phyloP scores from a whole-genome alignment of 352 stramenopile genomes.

The Phytophthora pluvialis region DNA sequence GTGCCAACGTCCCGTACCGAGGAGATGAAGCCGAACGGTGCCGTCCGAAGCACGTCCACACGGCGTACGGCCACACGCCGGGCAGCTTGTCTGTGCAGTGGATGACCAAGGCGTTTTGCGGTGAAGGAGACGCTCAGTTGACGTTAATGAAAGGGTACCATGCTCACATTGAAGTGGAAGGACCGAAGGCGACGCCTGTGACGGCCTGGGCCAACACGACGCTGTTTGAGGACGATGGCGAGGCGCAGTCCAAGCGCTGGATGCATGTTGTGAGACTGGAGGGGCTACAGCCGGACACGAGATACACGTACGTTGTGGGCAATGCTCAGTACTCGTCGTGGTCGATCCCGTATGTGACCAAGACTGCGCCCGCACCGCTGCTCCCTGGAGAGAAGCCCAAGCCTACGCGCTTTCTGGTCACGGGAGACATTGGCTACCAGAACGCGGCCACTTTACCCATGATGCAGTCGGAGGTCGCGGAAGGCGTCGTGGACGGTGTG shows the following conservation, averaged over 20 bases:
- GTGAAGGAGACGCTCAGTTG: slow-evolving; percentile 47
- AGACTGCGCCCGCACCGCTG: slow-evolving; percentile 54
- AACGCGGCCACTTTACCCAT: slow-evolving; percentile 86
- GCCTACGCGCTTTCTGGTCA: slow-evolving; percentile 79
- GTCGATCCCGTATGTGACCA: slow-evolving; percentile 78
- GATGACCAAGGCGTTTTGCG: slow-evolving; percentile 73
- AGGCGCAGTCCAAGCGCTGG: slow-evolving; percentile 57
- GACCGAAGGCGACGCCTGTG: slow-evolving; percentile 34
- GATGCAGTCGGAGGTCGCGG: slow-evolving; percentile 85
- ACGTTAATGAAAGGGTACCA: slow-evolving; percentile 67
- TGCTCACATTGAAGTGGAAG: slow-evolving; percentile 42
- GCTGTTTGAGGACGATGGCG: slow-evolving; percentile 64
- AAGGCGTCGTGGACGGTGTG: slow-evolving; percentile 74
- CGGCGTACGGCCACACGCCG: slow-evolving; percentile 63
- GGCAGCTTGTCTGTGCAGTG: slow-evolving; percentile 78
- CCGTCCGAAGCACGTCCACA: slow-evolving; percentile 83
- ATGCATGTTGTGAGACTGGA: slow-evolving; percentile 72
- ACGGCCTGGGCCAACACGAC: slow-evolving; percentile 56
- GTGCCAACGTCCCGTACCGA: slow-evolving; percentile 52
- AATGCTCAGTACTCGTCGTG: slow-evolving; percentile 68
- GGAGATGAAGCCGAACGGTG: slow-evolving; percentile 53
- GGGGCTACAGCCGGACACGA: slow-evolving; percentile 59
- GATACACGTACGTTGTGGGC: slow-evolving; percentile 85
- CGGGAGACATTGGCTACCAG: slow-evolving; percentile 87
- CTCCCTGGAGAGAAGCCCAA: slow-evolving; percentile 22